A percentile compares a stretch with the other conserved stretches of the same genome.
Evolutionary conservation across 2,329 filamentous ascomycete species (phyloP).

Genomic region (Coniochaeta ligniaria): DNA sequence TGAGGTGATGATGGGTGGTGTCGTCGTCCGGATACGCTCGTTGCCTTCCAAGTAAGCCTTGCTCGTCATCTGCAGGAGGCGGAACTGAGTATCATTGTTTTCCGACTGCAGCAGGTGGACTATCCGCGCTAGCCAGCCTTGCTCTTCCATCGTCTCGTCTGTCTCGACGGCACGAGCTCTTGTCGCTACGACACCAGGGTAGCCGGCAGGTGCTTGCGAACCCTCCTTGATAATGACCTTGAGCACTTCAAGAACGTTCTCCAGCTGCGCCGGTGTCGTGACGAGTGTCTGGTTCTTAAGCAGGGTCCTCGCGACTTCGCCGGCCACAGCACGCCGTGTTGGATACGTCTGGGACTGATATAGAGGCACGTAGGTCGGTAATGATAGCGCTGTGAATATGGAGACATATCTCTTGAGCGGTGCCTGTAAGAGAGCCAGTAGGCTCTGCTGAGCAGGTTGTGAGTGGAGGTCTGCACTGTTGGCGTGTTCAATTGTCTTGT

Average conservation of each 20-base stretch:
- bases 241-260: constrained; percentile 81
- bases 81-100: constrained; percentile 90
- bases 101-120: constrained; percentile 78
- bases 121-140: constrained; percentile 91
- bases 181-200: constrained; percentile 72
- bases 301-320: constrained; percentile 77
- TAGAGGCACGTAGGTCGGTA: constrained; percentile 87
- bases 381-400: constrained; percentile 89
- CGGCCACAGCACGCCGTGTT: constrained; percentile 83
- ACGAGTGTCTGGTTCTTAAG: constrained; percentile 77
- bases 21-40: constrained; percentile 93
- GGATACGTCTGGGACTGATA: constrained; percentile 89
- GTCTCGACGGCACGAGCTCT: constrained; percentile 71
- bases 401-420: constrained; percentile 87
- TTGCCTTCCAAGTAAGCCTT: constrained; percentile 88
- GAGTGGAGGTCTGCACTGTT: constrained; percentile 96
- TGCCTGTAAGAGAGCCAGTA: constrained; percentile 83
- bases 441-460: constrained; percentile 75
- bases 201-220: constrained; percentile 73
- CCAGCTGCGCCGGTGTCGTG: constrained; percentile 68
- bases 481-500: constrained; percentile 80
- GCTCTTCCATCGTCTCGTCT: constrained; percentile 95
- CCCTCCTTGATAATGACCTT: constrained; percentile 93
- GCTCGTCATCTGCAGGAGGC: constrained; percentile 78
- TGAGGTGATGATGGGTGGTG: constrained; percentile 82